Percentiles rank a stretch among this genome's conserved stretches.
These are phyloP conservation scores for Agaricus bisporus DNA, from an alignment of 768 basidiomycete genomes.

Conservation along the genomic window DNA sequence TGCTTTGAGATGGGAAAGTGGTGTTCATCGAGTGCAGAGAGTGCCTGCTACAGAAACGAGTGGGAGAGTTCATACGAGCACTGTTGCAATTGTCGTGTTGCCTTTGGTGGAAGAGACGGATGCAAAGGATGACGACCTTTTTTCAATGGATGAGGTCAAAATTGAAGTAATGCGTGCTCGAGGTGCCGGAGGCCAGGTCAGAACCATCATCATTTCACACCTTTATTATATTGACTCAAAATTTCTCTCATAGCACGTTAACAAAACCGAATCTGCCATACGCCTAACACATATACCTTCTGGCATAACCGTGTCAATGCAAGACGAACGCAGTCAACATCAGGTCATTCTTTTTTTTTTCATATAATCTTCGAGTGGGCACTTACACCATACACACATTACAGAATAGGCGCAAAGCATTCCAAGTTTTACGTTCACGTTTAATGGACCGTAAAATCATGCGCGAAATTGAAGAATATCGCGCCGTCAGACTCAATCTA, in stretches of 20 bases:
- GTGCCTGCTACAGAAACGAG: conserved; percentile 87
- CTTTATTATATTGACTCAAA: neutral
- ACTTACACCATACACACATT: neutral
- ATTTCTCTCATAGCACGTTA: conserved; percentile 68
- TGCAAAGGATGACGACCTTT: conserved; percentile 53
- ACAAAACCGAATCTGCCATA: conserved; percentile 97
- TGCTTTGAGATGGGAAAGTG: conserved; percentile 81
- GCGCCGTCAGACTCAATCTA: conserved; percentile 64
- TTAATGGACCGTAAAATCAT: conserved; percentile 76
- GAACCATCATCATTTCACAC: conserved; percentile 8
- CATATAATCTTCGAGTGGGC: neutral
- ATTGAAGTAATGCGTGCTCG: conserved; percentile 93
- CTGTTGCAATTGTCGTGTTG: conserved; percentile 80
- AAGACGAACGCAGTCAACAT: conserved; percentile 95
- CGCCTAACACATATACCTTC: conserved; percentile 89
- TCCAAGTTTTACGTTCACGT: conserved; percentile 81
- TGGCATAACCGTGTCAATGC: conserved; percentile 95
- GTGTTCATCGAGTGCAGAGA: conserved; percentile 92
- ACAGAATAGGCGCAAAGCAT: conserved; percentile 90
- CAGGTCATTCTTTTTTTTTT: conserved; percentile 41
- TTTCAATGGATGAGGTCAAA: conserved; percentile 80
- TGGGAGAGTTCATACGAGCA: conserved; percentile 90
- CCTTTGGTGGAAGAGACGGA: conserved; percentile 71
- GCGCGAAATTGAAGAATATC: conserved; percentile 62
- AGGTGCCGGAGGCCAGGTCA: conserved; percentile 94